Percentiles rank a stretch among this genome's conserved stretches.
phyloP scores from a whole-genome alignment of 345 rosid genomes.

The Corymbia maculata region DNA sequence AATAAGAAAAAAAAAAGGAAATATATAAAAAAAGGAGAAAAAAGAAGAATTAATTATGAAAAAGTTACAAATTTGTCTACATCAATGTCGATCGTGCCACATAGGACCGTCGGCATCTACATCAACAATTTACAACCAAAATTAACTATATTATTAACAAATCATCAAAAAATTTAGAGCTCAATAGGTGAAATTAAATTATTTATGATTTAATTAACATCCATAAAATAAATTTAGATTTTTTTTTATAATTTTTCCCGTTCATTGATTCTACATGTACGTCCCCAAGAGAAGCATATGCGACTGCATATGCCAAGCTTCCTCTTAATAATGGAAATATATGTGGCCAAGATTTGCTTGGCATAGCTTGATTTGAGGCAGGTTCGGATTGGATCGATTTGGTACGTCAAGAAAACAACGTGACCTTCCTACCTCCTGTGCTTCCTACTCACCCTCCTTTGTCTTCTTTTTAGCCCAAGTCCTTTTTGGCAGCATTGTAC shows the following conservation, averaged over 20 bases:
- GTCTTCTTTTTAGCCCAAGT: background rate
- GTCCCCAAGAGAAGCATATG: background rate
- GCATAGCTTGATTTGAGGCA: background rate
- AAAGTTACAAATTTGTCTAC: too few relatives aligned
- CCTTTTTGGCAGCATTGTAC: background rate
- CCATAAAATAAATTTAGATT: background rate
- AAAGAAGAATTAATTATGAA: background rate
- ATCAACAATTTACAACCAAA: rapidly evolving
- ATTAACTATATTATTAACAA: background rate
- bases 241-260: background rate
- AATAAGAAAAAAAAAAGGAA: background rate
- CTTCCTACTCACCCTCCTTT: background rate
- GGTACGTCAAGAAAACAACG: background rate
- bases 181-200: background rate
- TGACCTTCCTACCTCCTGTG: background rate
- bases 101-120: too few relatives aligned
- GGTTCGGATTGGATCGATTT: background rate
- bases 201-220: background rate
- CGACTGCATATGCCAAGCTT: background rate
- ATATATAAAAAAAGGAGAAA: too few relatives aligned
- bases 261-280: background rate
- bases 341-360: background rate
- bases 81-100: background rate
- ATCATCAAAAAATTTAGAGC: background rate
- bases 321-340: background rate